Evolutionary conservation across 768 basidiomycete species (phyloP), one percentile per base, ranked within the genome.

Genomic region (Lactarius akahatsu): DNA sequence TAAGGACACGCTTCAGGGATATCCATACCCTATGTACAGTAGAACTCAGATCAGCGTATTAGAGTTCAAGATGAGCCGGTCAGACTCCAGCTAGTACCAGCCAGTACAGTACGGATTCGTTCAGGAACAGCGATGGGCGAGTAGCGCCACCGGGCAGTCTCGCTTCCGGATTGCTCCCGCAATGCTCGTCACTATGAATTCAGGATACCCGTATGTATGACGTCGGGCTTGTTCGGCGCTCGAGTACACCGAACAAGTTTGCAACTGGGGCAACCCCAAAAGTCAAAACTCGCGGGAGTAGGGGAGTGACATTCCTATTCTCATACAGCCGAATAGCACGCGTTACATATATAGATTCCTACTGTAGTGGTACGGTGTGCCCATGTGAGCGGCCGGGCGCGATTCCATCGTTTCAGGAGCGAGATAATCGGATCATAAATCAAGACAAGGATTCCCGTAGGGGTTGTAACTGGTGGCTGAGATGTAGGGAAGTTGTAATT

Each of bases 91-190:
- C 40, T 3, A n/a, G n/a, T 54, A 52, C 28, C 28, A 15, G 36
- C 23, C 13, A 28, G 20, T 32, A 34, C 38, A 15, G 38, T 16
- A 40, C 7, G 13, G 34, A 45, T 30, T 30, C 20, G 41, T 56
- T 16, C 13, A 28, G 50, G 50, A 26, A 26, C 26, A 50, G 36
- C 45, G n/a, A 57, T 41, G n/a, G 7, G 55, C 61, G 65, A 66
- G 62, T 58, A 58, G 50, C 40, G 57, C 38, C 47, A 45, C 57
- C 56, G 65, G 61, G 41, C 56, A 36, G 58, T 38, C 40, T 66
- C 65, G 65, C 61, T 36, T 54, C 57, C 65, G 61, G 65, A 26
- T 28, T 52, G 23, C 60, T 61, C 34, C 60, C 47, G 47, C 34
- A 52, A 23, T 66, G 52, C 54, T 66, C 61, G 61, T 4, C 15